Conservation (phyloP, 441 rosid species). For the Populus hybrid region DNA sequence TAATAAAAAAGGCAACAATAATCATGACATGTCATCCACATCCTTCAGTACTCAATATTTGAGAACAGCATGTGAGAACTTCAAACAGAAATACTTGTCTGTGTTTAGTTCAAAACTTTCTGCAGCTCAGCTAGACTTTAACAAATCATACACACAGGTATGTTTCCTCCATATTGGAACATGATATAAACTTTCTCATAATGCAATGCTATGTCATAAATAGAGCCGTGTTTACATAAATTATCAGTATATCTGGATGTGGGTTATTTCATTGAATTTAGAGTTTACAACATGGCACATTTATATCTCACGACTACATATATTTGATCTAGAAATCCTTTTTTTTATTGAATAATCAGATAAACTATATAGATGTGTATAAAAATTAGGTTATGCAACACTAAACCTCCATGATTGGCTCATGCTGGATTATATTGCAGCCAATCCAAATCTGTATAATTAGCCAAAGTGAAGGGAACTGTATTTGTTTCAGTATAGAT, state of each 20-base stretch:
- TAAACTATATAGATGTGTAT: neutral
- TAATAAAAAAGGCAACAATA: slow-evolving; percentile 30
- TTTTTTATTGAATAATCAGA: neutral
- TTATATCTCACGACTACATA: neutral
- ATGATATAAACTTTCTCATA: slow-evolving; percentile 33
- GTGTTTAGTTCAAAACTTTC: too few relatives aligned
- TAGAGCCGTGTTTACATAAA: neutral
- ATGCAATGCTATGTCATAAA: slow-evolving; percentile 37
- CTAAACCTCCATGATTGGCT: neutral
- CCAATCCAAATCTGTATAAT: neutral
- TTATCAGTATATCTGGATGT: neutral
- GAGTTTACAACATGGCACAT: neutral
- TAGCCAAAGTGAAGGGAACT: neutral
- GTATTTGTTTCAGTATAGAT: neutral
- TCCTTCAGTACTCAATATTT: slow-evolving; percentile 5
- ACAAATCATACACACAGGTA: too few relatives aligned
- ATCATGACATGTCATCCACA: slow-evolving; percentile 27
- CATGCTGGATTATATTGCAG: neutral
- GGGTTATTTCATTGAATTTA: neutral
- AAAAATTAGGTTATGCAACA: neutral
- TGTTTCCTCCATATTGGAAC: too few relatives aligned
- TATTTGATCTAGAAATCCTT: neutral
- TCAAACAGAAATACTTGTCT: too few relatives aligned
- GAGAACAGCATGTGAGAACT: too few relatives aligned
- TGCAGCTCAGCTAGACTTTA: too few relatives aligned